Base-by-base conservation (phyloP, 441 rosid species). In the Adansonia madagascariensis region DNA sequence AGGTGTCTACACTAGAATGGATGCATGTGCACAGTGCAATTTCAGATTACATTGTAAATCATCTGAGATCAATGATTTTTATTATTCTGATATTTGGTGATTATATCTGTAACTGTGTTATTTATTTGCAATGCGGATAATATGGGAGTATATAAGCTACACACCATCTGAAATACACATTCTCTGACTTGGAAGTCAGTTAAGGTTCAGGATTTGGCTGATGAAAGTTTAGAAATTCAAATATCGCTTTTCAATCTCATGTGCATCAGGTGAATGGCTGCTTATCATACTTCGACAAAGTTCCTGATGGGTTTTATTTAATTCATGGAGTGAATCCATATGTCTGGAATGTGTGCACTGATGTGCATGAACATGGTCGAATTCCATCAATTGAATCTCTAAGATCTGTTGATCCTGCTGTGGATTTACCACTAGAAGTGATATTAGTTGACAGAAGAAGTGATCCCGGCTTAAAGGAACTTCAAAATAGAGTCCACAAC, bases 281-380 rank as follows among this genome's bases (percentile, higher is more conserved):
- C 85, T 85, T 97, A 73, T 97, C 99, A 18, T 94, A 97, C 85
- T 89, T 81, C 27, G 97, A 94, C 80, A 93, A 85, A 86, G 87
- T 97, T 87, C 98, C 99, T 47, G 98, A 97, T 90, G 99, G 99
- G 22, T 94, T 97, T 87, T 97, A 93, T 87, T 85, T 86, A 81
- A 89, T 97, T 77, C 80, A 88, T 84, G 99, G 99, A 77, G 85
- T 97, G 90, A 89, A 93, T 86, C 95, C 98, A 41, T 94, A 91
- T 82, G 84, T 93, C 47, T 97, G 98, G 99, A 86, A 91, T 9
- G 79, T 94, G 77, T 97, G 98, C 87, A 86, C 90, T 46, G 99
- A 97, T 85, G 73, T 89, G 66, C 94, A 88, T 52, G 94, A 92
- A 81, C 85, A 85, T 84, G 97, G 93, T 57, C 94, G 97, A 63